Evolutionary conservation across 2,329 filamentous ascomycete species (phyloP).

Genomic region (Epichloe coenophiala): DNA sequence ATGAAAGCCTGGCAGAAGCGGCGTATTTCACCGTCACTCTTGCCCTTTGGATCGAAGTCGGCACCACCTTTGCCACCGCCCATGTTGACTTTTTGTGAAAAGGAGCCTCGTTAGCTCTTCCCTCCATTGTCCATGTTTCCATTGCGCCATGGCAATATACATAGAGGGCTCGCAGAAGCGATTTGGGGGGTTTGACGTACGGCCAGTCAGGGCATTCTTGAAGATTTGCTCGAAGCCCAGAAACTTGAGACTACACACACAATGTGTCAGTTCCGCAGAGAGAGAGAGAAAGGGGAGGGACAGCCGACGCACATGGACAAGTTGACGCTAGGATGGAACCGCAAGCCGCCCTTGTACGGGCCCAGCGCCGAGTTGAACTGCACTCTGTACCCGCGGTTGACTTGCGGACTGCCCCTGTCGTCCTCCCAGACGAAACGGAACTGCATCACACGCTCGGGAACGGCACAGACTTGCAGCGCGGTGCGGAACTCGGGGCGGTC

Average conservation of each 20-base stretch:
- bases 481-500: constrained; percentile 91
- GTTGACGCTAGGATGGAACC: constrained; percentile 86
- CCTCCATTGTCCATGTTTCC: background rate
- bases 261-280: background rate
- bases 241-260: constrained; percentile 62
- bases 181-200: constrained; percentile 39
- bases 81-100: constrained; percentile 43
- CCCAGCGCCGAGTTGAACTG: constrained; percentile 98
- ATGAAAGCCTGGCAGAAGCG: constrained; percentile 96
- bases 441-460: constrained; percentile 92
- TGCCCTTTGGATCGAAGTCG: constrained; percentile 98
- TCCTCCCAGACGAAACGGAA: constrained; percentile 97
- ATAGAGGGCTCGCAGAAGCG: background rate
- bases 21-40: constrained; percentile 93
- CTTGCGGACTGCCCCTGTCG: constrained; percentile 75
- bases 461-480: constrained; percentile 72
- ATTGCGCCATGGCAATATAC: background rate
- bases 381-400: constrained; percentile 91
- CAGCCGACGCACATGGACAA: constrained; percentile 39
- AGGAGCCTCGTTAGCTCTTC: background rate
- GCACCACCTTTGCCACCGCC: constrained; percentile 95
- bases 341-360: constrained; percentile 93
- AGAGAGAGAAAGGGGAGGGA: too few species aligned
- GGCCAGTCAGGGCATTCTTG: constrained; percentile 95
- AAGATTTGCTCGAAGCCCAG: constrained; percentile 99